These are phyloP conservation scores for Geotrichum siamense DNA, from an alignment of 1,139 yeast genomes.

Conservation along the genomic window DNA sequence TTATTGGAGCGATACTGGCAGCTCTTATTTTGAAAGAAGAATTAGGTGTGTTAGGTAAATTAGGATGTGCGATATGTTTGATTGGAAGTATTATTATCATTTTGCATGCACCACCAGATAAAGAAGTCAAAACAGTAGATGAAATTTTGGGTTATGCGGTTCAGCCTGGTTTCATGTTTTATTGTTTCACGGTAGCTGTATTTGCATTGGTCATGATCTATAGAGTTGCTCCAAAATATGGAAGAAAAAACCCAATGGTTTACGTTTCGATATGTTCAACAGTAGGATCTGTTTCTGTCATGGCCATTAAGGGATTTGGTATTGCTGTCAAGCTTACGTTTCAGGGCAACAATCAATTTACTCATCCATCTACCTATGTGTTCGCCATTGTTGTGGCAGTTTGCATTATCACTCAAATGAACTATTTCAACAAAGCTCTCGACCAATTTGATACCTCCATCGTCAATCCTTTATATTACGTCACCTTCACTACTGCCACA, in stretches of 20 bases:
- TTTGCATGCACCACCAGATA: conserved; percentile 89
- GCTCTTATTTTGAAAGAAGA: conserved; percentile 80
- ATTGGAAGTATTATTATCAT: conserved; percentile 88
- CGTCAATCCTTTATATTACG: conserved; percentile 86
- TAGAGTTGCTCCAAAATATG: conserved; percentile 74
- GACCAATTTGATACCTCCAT: conserved; percentile 91
- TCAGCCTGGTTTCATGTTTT: conserved; percentile 70
- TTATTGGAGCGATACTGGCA: conserved; percentile 81
- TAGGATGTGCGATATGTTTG: conserved; percentile 89
- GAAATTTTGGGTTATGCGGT: conserved; percentile 77
- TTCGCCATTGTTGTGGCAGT: conserved; percentile 71
- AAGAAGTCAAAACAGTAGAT: conserved; percentile 80
- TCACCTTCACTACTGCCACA: conserved; percentile 85
- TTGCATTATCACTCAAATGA: conserved; percentile 87
- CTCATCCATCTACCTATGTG: conserved; percentile 75
- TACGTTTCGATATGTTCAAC: conserved; percentile 84
- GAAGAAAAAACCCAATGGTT: conserved; percentile 78
- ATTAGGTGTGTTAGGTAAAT: conserved; percentile 79
- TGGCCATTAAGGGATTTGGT: conserved; percentile 91
- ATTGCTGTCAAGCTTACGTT: conserved; percentile 82
- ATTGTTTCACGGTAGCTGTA: conserved; percentile 52
- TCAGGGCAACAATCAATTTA: conserved; percentile 83
- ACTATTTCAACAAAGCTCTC: conserved; percentile 85
- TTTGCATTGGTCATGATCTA: conserved; percentile 77
- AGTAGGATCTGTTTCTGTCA: conserved; percentile 86